Evolutionary conservation across 306 rosid species (phyloP).

Genomic region (Lathyrus sativus): DNA sequence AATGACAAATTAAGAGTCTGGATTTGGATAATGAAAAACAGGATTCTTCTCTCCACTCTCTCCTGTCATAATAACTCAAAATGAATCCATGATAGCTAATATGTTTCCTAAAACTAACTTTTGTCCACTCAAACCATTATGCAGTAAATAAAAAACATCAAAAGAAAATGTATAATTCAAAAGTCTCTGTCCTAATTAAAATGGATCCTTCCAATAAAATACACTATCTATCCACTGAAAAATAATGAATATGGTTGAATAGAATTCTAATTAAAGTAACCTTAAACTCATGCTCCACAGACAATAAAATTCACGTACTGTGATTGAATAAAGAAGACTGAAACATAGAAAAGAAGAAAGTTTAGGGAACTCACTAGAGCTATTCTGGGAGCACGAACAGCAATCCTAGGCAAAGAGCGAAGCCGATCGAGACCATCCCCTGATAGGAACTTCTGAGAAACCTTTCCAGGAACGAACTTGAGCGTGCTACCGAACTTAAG

Average conservation of each 20-base stretch:
- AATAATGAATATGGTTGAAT: neutral
- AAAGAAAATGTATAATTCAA: neutral
- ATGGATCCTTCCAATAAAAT: conserved; percentile 30
- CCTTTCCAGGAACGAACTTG: conserved; percentile 71
- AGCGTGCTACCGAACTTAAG: conserved; percentile 71
- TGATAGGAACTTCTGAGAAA: conserved; percentile 47
- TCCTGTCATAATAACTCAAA: conserved; percentile 22
- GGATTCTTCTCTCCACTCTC: neutral
- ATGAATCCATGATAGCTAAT: conserved; percentile 22
- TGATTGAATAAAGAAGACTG: neutral
- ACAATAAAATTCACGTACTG: neutral
- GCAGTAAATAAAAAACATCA: neutral
- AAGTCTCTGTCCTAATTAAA: neutral
- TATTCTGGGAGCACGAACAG: conserved; percentile 74
- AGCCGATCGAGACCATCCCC: conserved; percentile 67
- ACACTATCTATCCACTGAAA: neutral
- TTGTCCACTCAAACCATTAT: neutral
- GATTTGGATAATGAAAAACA: conserved; percentile 8
- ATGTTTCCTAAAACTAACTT: neutral
- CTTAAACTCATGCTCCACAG: conserved; percentile 8
- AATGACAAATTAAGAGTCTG: conserved; percentile 8
- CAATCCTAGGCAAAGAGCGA: conserved; percentile 61
- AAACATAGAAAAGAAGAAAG: neutral
- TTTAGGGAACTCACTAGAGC: conserved; percentile 76
- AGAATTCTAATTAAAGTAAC: conserved; percentile 6